Evolutionary conservation across 768 basidiomycete genomes (phyloP), one percentile per base, ranked within the genome.

Genomic region (Lactarius tabidus): DNA sequence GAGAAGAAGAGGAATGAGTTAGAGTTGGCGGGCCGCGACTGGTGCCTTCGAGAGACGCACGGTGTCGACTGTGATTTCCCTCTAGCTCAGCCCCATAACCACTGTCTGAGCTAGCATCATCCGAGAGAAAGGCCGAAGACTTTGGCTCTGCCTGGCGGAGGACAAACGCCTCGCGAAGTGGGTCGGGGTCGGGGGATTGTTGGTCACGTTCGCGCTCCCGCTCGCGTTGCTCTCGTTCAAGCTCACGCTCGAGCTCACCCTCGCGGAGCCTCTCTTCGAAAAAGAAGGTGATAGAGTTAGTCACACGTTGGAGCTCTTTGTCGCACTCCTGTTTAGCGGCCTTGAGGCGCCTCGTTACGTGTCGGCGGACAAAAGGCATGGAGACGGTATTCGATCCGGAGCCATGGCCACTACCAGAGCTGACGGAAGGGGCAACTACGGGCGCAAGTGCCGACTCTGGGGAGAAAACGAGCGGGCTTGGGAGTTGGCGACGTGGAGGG

Each of bases 321-420:
- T 99, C 94, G 81, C 96, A 99, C 69, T 92, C 91, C 58, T 91
- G 86, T 80, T 99, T 98, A 64, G 96, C 95, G 4, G 89, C 90
- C 79, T 88, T 90, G 76, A 98, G 86, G 64, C 97, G 88, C 68
- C 93, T 86, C 43, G 90, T 93, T 72, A 98, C 93, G 79, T 98
- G 95, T 62, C 93, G 86, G 67, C 91, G 82, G 68, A 98, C 91
- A 74, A 93, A 93, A 65, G 91, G 91, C 91, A 93, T 93, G 60
- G 91, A 91, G 60, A 93, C 89, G 60, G 89, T 90, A 74, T 89
- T 90, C 31, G 88, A 81, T 59, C 80, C 81, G 6, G 86, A 85
- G 57, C 79, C 79, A 72, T 78, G 70, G 63, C 66, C 71, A 64
- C 74, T 79, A 64, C 75, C 75, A 9, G 68, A 66, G 70, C 72